Evolutionary conservation across 345 rosid genomes (phyloP).

Genomic region (Eucalyptus cloeziana): DNA sequence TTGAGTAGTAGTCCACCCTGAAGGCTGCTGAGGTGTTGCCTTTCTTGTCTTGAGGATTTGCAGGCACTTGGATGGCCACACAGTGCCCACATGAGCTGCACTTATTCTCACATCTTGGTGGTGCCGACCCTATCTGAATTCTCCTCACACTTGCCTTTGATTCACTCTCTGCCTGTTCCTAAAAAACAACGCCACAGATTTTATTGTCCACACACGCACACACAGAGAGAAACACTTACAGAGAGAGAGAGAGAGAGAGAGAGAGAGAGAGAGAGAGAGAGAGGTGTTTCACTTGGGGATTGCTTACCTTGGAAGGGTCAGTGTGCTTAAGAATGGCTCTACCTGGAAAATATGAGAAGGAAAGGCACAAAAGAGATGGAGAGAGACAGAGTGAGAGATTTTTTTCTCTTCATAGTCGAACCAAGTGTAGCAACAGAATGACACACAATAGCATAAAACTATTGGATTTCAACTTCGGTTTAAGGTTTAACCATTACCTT

Average conservation of each 20-base stretch:
- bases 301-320: slow-evolving; percentile 23
- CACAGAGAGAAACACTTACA: background rate
- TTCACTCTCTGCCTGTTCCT: slow-evolving; percentile 10
- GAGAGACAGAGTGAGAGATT: background rate
- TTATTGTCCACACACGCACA: background rate
- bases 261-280: background rate
- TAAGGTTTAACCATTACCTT: background rate
- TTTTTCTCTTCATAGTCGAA: background rate
- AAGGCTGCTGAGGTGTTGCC: background rate
- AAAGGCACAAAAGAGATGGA: background rate
- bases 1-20: background rate
- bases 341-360: slow-evolving; percentile 18
- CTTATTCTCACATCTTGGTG: slow-evolving; percentile 79
- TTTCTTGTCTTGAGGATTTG: slow-evolving; percentile 42
- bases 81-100: slow-evolving; percentile 75
- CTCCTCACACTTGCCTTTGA: slow-evolving; percentile 24
- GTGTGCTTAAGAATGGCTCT: slow-evolving; percentile 31
- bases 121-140: slow-evolving; percentile 73
- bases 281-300: background rate
- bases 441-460: background rate
- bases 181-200: background rate
- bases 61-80: slow-evolving; percentile 87
- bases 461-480: background rate
- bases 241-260: background rate
- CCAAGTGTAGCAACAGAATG: background rate